Percentiles rank a stretch among this genome's conserved stretches.
Conservation (phyloP, 73 alveolate species). For the Loxodes magnus region DNA sequence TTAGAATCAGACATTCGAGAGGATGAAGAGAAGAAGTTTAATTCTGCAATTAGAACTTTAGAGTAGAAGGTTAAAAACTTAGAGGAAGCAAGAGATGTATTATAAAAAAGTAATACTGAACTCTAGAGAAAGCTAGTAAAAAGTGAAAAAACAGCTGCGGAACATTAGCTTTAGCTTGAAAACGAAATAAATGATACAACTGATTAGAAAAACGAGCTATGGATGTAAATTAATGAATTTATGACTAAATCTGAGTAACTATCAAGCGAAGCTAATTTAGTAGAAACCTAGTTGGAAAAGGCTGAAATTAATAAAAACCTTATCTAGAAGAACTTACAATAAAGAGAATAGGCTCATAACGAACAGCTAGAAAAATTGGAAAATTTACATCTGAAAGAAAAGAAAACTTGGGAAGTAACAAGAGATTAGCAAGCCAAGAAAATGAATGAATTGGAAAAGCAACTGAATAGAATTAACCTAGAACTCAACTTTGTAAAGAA, state of each 20-base stretch:
- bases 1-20: slow-evolving; percentile 7
- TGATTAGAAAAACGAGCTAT: slow-evolving; percentile 2
- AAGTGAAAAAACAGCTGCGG: neutral
- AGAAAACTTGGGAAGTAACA: neutral
- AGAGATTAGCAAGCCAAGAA: neutral
- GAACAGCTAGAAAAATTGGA: slow-evolving; percentile 2
- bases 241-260: neutral
- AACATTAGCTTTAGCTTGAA: neutral
- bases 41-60: neutral
- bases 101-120: neutral
- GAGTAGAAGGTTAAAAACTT: neutral
- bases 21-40: slow-evolving; percentile 11
- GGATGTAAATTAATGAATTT: neutral
- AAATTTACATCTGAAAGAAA: neutral
- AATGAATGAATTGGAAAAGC: neutral
- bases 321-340: neutral
- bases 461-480: neutral
- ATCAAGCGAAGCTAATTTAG: neutral
- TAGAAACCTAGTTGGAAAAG: neutral
- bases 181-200: neutral
- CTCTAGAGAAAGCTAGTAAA: neutral
- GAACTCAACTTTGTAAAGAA: neutral
- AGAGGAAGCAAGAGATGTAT: slow-evolving; percentile 11
- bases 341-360: slow-evolving; percentile 6
- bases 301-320: neutral